phyloP scores from a whole-genome alignment of 208 protist genomes.

The Jaenimonas drosophilae region DNA sequence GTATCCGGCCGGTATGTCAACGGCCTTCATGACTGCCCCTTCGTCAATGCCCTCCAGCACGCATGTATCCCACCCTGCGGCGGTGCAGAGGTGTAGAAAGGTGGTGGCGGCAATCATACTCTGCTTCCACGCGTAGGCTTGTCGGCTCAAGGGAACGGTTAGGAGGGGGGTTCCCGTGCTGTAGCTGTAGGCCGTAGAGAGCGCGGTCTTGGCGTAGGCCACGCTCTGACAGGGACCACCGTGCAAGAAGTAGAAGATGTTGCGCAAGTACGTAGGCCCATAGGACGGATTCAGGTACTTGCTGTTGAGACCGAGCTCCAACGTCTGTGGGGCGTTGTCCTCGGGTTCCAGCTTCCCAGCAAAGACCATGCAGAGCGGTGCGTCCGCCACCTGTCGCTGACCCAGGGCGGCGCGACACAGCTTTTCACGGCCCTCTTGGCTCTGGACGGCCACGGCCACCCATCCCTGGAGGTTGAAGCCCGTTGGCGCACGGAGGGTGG shows the following conservation, averaged over 20 bases:
- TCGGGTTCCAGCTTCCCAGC: slow-evolving; percentile 56
- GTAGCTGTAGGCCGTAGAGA: slow-evolving; percentile 46
- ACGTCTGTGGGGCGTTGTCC: slow-evolving; percentile 40
- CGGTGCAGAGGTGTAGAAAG: slow-evolving; percentile 58
- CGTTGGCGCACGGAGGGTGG: slow-evolving; percentile 50
- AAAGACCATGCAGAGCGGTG: slow-evolving; percentile 68
- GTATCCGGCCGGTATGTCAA: slow-evolving; percentile 53
- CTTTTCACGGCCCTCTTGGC: slow-evolving; percentile 14
- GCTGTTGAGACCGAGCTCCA: slow-evolving; percentile 51
- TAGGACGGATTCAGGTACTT: slow-evolving; percentile 29
- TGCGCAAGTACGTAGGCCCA: slow-evolving; percentile 39
- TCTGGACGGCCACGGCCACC: slow-evolving; percentile 70
- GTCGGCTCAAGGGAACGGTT: slow-evolving; percentile 42
- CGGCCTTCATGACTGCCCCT: slow-evolving; percentile 39
- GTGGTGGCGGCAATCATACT: slow-evolving; percentile 73
- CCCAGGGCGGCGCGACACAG: slow-evolving; percentile 47
- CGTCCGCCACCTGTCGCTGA: slow-evolving; percentile 59
- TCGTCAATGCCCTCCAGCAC: slow-evolving; percentile 87
- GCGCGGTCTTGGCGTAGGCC: slow-evolving; percentile 32
- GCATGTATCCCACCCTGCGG: slow-evolving; percentile 50
- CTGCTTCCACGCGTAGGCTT: slow-evolving; percentile 86
- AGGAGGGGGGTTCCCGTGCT: slow-evolving; percentile 43
- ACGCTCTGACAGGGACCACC: slow-evolving; percentile 41
- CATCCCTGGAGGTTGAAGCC: slow-evolving; percentile 84
- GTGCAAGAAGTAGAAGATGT: slow-evolving; percentile 67